Evolutionary conservation across 2,329 filamentous ascomycete species (phyloP).

Genomic region (Sporothrix protearum): DNA sequence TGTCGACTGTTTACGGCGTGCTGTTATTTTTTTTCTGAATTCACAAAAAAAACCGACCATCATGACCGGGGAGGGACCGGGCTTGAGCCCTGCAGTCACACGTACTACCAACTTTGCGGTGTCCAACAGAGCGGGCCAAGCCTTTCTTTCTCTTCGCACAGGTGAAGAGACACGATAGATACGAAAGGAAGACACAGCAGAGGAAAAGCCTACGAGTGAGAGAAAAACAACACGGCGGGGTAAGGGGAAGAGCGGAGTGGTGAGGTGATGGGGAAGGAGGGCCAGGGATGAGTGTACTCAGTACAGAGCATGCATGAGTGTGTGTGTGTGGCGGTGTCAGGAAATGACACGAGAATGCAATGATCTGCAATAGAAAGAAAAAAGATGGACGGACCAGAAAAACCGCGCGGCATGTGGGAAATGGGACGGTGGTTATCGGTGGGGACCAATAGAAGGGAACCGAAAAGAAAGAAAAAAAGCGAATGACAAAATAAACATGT

Average conservation of each 20-base stretch:
- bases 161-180: background rate
- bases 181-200: background rate
- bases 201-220: background rate
- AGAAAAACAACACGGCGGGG: background rate
- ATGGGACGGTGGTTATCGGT: background rate
- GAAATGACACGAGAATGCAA: background rate
- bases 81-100: background rate
- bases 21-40: background rate
- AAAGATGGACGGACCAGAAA: background rate
- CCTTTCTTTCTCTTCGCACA: background rate
- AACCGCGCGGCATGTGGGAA: background rate
- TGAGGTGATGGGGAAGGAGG: background rate
- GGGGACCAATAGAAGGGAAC: background rate
- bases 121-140: background rate
- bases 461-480: background rate
- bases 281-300: background rate
- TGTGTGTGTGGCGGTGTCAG: background rate
- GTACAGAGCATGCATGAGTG: background rate
- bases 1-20: background rate
- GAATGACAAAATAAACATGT: background rate
- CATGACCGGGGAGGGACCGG: background rate
- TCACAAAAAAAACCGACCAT: background rate
- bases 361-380: background rate
- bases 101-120: conserved; percentile 3
- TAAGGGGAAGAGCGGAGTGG: conserved; percentile 6